Evolutionary conservation across 768 basidiomycete species (phyloP).

Genomic region (Peribolospora kevripleyi): DNA sequence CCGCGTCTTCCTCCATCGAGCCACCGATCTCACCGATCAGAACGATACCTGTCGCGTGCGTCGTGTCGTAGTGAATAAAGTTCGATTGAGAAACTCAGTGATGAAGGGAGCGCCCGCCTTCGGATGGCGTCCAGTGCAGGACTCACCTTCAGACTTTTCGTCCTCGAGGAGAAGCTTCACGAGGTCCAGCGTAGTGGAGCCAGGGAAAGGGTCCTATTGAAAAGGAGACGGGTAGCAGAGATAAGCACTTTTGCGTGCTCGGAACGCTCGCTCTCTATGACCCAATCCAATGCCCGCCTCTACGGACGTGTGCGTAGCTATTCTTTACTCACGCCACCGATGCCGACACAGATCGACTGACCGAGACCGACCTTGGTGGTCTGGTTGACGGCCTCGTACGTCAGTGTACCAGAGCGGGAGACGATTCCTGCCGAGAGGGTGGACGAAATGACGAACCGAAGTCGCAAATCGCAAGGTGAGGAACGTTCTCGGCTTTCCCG

Average conservation of each 20-base stretch:
- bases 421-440: slow-evolving; percentile 41
- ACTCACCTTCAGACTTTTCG: slow-evolving; percentile 63
- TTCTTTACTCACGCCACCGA: slow-evolving; percentile 36
- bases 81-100: background rate
- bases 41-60: slow-evolving; percentile 44
- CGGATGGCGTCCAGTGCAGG: background rate
- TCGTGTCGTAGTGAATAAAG: background rate
- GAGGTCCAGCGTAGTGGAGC: slow-evolving; percentile 84
- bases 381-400: slow-evolving; percentile 76
- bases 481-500: too few relatives aligned
- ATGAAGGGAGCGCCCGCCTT: background rate
- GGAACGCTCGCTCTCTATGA: too few relatives aligned
- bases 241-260: too few relatives aligned
- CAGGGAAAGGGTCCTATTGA: slow-evolving; percentile 57
- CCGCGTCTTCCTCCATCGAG: slow-evolving; percentile 93
- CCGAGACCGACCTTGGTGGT: slow-evolving; percentile 89
- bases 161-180: slow-evolving; percentile 91
- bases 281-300: too few relatives aligned
- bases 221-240: too few relatives aligned
- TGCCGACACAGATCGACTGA: slow-evolving; percentile 86
- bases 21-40: slow-evolving; percentile 98
- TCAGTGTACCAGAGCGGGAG: slow-evolving; percentile 82
- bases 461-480: too few relatives aligned
- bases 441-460: background rate
- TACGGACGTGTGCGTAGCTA: background rate